Percentiles rank a stretch among this genome's conserved stretches.
Conservation (phyloP, 495 filamentous ascomycete species). For the Aspergillus hancockii region DNA sequence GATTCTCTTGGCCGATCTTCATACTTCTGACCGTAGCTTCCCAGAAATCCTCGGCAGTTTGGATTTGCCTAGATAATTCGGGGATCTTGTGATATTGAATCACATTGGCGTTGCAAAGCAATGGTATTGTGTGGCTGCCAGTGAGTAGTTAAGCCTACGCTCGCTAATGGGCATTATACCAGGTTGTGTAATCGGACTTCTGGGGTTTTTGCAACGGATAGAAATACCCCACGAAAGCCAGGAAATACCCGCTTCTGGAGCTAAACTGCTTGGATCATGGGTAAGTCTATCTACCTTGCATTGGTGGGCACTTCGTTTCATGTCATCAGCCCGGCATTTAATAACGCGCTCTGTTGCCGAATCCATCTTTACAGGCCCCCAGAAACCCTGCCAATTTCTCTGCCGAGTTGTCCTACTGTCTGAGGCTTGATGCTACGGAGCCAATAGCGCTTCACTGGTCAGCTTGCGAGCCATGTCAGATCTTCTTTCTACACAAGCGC, state of each 20-base stretch:
- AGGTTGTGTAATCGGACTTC: too few relatives aligned
- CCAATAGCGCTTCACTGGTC: not conserved
- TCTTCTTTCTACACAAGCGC: not conserved
- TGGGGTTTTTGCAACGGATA: not conserved
- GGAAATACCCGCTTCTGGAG: not conserved
- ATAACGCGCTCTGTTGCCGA: not conserved
- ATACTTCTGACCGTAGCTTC: too few relatives aligned
- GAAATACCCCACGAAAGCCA: not conserved
- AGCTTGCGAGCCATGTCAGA: not conserved
- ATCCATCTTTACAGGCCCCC: not conserved
- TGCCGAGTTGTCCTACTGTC: not conserved
- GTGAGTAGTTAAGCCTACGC: too few relatives aligned
- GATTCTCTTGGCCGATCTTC: too few relatives aligned
- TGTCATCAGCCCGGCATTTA: not conserved
- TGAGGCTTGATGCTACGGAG: not conserved
- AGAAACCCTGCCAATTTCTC: not conserved
- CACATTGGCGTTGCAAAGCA: too few relatives aligned
- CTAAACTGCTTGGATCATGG: not conserved
- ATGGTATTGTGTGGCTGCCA: too few relatives aligned
- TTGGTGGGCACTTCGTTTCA: not conserved
- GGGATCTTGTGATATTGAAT: too few relatives aligned
- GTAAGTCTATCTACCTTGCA: not conserved
- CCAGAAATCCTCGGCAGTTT: too few relatives aligned
- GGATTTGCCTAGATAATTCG: too few relatives aligned
- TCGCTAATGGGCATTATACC: too few relatives aligned